These are phyloP conservation scores for Fomitopsis betulina DNA, from an alignment of 1,284 basidiomycete species.

Conservation along the genomic window DNA sequence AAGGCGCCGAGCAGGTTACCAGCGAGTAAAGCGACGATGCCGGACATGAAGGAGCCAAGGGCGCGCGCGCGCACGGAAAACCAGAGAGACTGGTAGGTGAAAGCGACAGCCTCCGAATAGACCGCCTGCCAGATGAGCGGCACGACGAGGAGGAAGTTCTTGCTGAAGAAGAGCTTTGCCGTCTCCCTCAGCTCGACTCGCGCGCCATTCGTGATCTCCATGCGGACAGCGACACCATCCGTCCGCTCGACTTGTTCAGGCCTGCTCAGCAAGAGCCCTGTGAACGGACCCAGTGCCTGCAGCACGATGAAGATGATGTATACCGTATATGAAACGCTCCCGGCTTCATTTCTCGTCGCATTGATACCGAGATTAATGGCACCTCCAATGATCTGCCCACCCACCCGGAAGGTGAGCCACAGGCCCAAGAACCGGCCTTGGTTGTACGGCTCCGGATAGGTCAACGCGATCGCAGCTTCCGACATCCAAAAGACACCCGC, in stretches of 20 bases:
- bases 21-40: neutral
- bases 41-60: neutral
- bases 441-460: neutral
- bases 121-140: neutral
- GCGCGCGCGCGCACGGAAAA: neutral
- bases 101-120: neutral
- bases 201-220: neutral
- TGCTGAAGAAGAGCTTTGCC: neutral
- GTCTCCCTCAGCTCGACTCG: neutral
- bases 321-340: neutral
- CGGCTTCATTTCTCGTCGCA: neutral
- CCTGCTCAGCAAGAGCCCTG: neutral
- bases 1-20: neutral
- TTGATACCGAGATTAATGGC: neutral
- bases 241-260: neutral
- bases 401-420: neutral
- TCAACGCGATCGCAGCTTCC: neutral
- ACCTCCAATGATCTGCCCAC: neutral
- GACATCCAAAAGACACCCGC: neutral
- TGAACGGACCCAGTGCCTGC: neutral
- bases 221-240: neutral
- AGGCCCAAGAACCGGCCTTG: neutral
- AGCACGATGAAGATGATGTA: neutral
- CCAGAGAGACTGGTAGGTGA: neutral
- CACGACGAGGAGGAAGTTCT: neutral